Evolutionary conservation across 2,329 filamentous ascomycete species (phyloP), one percentile per base, ranked within the genome.

Genomic region (Mariannaea sp.): DNA sequence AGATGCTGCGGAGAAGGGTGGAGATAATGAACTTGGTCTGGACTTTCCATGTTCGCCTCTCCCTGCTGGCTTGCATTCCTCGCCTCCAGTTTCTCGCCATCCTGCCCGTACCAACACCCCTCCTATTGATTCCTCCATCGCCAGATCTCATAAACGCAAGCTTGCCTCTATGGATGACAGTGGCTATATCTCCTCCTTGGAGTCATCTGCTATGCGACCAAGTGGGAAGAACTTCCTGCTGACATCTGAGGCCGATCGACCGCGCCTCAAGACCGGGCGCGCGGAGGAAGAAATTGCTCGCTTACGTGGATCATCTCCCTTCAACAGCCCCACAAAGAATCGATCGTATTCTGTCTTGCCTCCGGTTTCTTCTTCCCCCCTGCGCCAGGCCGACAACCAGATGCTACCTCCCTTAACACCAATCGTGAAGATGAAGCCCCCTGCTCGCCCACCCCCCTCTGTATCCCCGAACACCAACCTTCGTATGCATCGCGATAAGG

Each of bases 231-330:
- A 76, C 13, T 79, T 84, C 51, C 78, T 90, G 14, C 79, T 91
- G 36, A 90, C 87, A 4, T 93, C 90, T 0, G 92, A 95, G 65
- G 82, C 86, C 46, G 89, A 92, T 62, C 86, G 87, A n/a, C 88
- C 88, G 43, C 83, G 85, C 49, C 87, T 92, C 65, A 95, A 93
- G 76, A 88, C 90, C 55, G 93, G 93, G 24, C 88, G 93, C 56
- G 94, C 94, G 13, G 94, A 97, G 71, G 92, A 95, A 65, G 94
- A 97, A 72, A 97, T 99, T 77, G 90, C 89, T 39, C 90, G 93
- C 33, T 87, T 97, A 48, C 88, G 94, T 61, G 90, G 89, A 57
- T 97, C 93, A 2, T 96, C 92, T 2, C 93, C 92, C 65, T 92
- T 96, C 22, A 24, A 24, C 66, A 97, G 92, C 67, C 94, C 94